These are phyloP conservation scores for Candida tibetensis DNA, from an alignment of 805 yeast genomes.

Conservation along the genomic window DNA sequence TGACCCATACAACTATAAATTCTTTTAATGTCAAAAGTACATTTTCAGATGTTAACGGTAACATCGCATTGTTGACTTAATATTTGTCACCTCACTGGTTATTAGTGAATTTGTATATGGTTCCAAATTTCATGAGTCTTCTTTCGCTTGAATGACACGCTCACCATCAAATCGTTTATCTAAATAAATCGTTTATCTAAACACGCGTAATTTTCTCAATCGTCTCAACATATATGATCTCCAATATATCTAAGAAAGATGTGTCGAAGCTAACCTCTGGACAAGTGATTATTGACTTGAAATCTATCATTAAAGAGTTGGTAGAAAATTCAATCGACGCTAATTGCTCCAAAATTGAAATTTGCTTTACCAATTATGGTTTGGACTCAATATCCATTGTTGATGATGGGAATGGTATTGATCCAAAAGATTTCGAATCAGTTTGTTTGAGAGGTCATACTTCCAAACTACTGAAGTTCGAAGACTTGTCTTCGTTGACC, in stretches of 20 bases:
- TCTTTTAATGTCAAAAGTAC: constrained; percentile 42
- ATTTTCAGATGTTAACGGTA: constrained; percentile 22
- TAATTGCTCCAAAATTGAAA: constrained; percentile 60
- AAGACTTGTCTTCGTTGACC: constrained; percentile 47
- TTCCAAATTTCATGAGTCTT: too few relatives aligned
- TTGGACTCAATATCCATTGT: constrained; percentile 62
- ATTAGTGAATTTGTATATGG: too few relatives aligned
- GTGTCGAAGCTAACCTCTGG: constrained; percentile 83
- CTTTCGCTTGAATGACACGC: too few relatives aligned
- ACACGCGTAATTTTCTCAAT: constrained; percentile 1
- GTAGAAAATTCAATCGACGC: constrained; percentile 90
- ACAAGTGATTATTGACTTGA: constrained; percentile 81
- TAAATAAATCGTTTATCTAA: too few relatives aligned
- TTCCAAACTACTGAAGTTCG: constrained; percentile 58
- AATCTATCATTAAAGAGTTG: constrained; percentile 78
- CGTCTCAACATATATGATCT: constrained; percentile 17
- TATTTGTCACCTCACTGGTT: too few relatives aligned
- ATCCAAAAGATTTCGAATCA: constrained; percentile 45
- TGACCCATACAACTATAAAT: constrained; percentile 49
- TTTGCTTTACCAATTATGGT: constrained; percentile 70
- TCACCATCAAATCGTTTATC: neutral
- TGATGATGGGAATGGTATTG: constrained; percentile 71
- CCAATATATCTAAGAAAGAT: constrained; percentile 42
- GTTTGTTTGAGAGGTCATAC: constrained; percentile 66
- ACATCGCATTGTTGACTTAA: constrained; percentile 1